Evolutionary conservation across 345 rosid species (phyloP).

Genomic region (Camelina neglecta): DNA sequence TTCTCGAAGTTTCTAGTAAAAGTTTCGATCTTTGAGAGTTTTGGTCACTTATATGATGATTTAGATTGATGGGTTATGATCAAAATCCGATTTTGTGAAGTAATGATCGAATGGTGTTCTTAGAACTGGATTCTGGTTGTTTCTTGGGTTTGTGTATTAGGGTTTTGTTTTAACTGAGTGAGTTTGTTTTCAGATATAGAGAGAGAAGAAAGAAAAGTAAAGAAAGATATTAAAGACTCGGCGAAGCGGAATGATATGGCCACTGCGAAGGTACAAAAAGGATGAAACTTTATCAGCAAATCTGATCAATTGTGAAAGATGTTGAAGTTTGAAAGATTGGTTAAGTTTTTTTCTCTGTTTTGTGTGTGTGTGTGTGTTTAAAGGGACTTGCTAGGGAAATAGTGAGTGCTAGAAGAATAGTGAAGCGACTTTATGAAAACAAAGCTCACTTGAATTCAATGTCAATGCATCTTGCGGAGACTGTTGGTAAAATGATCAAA

Average conservation of each 20-base stretch:
- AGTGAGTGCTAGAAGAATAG: conserved; percentile 66
- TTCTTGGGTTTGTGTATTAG: too few relatives aligned
- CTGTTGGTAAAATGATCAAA: conserved; percentile 57
- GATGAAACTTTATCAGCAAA: background rate
- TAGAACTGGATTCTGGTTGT: background rate
- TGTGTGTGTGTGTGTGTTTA: conserved; percentile 17
- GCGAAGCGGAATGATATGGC: conserved; percentile 75
- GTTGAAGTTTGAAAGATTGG: background rate
- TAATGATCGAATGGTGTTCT: background rate
- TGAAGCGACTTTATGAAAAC: conserved; percentile 70
- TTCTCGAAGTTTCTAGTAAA: background rate
- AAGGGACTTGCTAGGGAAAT: conserved; percentile 82
- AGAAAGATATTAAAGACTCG: conserved; percentile 71
- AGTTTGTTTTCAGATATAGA: conserved; percentile 59
- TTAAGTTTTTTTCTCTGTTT: conserved; percentile 13
- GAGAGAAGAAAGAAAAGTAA: conserved; percentile 72
- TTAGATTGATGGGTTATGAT: background rate
- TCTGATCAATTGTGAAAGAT: background rate
- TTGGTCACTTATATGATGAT: background rate
- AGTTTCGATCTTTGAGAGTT: background rate
- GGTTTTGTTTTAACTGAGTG: too few relatives aligned
- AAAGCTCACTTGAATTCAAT: conserved; percentile 83
- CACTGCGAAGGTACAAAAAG: conserved; percentile 64
- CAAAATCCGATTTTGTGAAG: background rate
- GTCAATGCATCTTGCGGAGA: conserved; percentile 89